Evolutionary conservation across 495 filamentous ascomycete genomes (phyloP).

Genomic region (Xylaria nigripes): DNA sequence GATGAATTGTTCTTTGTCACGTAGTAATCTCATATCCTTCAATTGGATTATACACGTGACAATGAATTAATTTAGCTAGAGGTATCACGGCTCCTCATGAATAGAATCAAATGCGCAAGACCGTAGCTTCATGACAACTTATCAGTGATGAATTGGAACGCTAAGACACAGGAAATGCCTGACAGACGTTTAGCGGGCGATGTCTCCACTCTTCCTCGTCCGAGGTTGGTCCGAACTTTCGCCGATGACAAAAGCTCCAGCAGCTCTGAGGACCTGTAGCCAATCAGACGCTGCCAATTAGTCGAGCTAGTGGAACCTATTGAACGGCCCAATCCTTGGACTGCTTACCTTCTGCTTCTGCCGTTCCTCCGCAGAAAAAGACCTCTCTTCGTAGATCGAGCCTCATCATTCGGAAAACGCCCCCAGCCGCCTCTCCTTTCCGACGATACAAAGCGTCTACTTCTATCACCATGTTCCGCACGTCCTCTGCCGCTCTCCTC

Average conservation of each 20-base stretch:
- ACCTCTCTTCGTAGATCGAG: conserved; percentile 20
- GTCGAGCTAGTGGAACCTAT: conserved; percentile 11
- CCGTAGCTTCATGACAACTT: too few species aligned
- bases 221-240: conserved; percentile 26
- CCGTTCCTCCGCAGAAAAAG: conserved; percentile 18
- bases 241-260: conserved; percentile 15
- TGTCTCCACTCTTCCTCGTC: conserved; percentile 8
- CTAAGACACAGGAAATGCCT: background rate
- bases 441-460: background rate
- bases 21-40: background rate
- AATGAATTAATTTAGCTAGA: too few species aligned
- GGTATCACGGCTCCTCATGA: too few species aligned
- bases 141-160: too few species aligned
- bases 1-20: background rate
- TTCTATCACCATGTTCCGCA: conserved; percentile 32
- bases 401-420: conserved; percentile 13
- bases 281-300: conserved; percentile 14
- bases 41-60: too few species aligned
- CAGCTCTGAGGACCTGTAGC: conserved; percentile 8
- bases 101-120: too few species aligned
- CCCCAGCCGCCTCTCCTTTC: conserved; percentile 29
- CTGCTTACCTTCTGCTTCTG: background rate
- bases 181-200: conserved; percentile 9
- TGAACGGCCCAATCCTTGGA: conserved; percentile 18
- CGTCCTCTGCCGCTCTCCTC: conserved; percentile 29